These are phyloP conservation scores for Dactylellina cionopaga DNA, from an alignment of 2,329 filamentous ascomycete genomes.

Conservation along the genomic window DNA sequence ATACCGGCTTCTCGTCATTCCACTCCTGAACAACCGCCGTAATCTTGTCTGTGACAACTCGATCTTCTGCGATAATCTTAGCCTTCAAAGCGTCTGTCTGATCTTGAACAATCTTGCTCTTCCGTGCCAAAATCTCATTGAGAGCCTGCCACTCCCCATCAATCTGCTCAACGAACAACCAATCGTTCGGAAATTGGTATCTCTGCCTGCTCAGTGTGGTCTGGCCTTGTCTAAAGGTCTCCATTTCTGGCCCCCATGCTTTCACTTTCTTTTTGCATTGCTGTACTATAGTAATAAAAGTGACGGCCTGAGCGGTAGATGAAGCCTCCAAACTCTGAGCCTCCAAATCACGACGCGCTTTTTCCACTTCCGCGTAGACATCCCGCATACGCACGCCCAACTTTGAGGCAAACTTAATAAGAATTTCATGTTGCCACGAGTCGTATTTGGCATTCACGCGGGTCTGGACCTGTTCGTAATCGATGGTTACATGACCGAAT, in stretches of 20 bases:
- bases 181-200: constrained; percentile 92
- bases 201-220: constrained; percentile 89
- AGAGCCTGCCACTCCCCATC: constrained; percentile 95
- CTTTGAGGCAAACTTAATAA: constrained; percentile 89
- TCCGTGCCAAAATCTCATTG: constrained; percentile 89
- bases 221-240: constrained; percentile 94
- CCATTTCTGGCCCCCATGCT: constrained; percentile 93
- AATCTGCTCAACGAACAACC: constrained; percentile 95
- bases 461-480: constrained; percentile 98
- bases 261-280: constrained; percentile 94
- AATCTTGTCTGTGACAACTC: constrained; percentile 88
- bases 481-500: constrained; percentile 93
- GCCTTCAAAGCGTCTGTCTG: constrained; percentile 94
- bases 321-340: constrained; percentile 90
- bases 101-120: constrained; percentile 94
- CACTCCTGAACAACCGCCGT: constrained; percentile 84
- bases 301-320: constrained; percentile 94
- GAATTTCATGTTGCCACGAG: constrained; percentile 98
- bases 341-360: constrained; percentile 88
- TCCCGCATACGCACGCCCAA: constrained; percentile 91
- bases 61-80: constrained; percentile 94
- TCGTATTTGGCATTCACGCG: constrained; percentile 99
- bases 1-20: constrained; percentile 97
- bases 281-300: constrained; percentile 98
- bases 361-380: constrained; percentile 89